These are phyloP conservation scores for Solanum gandarillasii DNA, from an alignment of 257 asterid species.

Conservation along the genomic window DNA sequence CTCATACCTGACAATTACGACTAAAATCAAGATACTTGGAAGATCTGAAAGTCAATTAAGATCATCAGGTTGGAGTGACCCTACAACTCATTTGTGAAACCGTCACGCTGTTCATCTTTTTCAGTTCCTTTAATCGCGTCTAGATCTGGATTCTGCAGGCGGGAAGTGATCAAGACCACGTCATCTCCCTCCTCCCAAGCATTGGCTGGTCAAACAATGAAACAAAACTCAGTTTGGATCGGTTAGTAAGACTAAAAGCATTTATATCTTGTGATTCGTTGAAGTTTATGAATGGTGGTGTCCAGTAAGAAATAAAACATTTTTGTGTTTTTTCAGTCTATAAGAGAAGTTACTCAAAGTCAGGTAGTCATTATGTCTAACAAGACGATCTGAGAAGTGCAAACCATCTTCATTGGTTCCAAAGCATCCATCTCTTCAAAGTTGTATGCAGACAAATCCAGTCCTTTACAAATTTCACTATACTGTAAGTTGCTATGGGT, in stretches of 20 bases:
- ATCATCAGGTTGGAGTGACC: not conserved
- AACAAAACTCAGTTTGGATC: not conserved
- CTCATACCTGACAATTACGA: constrained; percentile 55
- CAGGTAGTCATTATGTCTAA: not conserved
- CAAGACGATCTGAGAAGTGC: not conserved
- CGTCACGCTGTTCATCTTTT: constrained; percentile 44
- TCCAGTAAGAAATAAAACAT: not conserved
- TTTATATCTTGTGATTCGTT: not conserved
- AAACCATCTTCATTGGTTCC: not conserved
- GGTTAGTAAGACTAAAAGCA: not conserved
- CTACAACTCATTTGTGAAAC: constrained; percentile 78
- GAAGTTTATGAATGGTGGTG: not conserved
- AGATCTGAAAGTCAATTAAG: not conserved
- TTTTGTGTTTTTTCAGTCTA: not conserved
- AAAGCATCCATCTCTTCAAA: not conserved
- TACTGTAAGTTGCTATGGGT: not conserved
- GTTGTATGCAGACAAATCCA: not conserved
- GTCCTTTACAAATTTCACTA: not conserved
- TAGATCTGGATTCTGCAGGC: constrained; percentile 67
- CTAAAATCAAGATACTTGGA: not conserved
- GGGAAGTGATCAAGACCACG: constrained; percentile 85
- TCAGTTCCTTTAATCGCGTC: constrained; percentile 52
- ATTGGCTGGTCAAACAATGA: constrained; percentile 47
- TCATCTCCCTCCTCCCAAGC: constrained; percentile 99
- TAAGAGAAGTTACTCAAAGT: not conserved